Base-by-base conservation (phyloP, 352 stramenopile species). In the Phytopythium montanum region DNA sequence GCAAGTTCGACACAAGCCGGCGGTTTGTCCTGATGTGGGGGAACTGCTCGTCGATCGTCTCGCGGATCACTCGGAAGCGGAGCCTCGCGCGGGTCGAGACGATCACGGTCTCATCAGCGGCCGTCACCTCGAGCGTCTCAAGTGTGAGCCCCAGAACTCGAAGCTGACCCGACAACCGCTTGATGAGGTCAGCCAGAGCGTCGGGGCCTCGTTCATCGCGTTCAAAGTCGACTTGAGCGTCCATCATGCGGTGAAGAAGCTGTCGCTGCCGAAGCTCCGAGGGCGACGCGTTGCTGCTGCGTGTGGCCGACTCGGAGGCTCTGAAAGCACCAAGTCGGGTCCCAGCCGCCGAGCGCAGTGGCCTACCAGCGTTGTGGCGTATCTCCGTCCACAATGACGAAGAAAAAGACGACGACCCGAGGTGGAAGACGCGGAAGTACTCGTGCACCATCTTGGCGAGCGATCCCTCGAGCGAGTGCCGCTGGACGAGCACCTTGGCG, bases 171-270 rank as follows among this genome's bases (percentile, higher is more conserved):
- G 57, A 59, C 56, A 66, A 66, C 21, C 39, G 61, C 16, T n/a
- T 21, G 31, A 73, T 65, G 48, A 67, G 56, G 21, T 67, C 59
- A 39, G 67, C 63, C 28, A 70, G 60, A 3, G 61, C 62, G 21
- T 71, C 63, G n/a, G 56, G 56, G 28, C 63, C 63, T 21, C 44
- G 36, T 12, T 66, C n/a, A 26, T 60, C 67, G 33, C 52, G 51
- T 9, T 60, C 63, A 31, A 71, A 14, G n/a, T 70, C 63, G 19
- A 74, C 60, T 13, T 65, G 29, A n/a, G 56, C 31, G 36, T 64
- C 66, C 66, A 73, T 70, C 36, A 73, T 50, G 31, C 44, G 62
- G 25, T 61, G 56, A 21, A 74, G 58, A 41, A 73, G 65, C 0
- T 56, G 57, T 19, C 57, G 56, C 60, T 75, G 67, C 16, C 62